These are phyloP conservation scores for Puccinia triticina DNA, from an alignment of 1,284 basidiomycete species.

Conservation along the genomic window DNA sequence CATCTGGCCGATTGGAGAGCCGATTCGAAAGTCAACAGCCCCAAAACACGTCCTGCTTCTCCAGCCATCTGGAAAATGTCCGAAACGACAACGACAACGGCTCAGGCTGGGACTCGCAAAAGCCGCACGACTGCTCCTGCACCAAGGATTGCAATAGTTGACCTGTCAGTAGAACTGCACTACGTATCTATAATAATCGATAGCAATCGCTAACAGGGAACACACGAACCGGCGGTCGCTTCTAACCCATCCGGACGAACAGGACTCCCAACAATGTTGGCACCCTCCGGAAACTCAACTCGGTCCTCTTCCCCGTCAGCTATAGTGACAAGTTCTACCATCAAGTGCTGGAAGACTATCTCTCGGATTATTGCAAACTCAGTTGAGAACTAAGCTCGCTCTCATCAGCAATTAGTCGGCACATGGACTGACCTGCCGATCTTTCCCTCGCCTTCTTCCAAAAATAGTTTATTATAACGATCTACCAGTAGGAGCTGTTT, in stretches of 20 bases:
- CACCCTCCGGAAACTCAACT: slow-evolving; percentile 38
- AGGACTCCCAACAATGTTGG: slow-evolving; percentile 45
- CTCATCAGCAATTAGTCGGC: background rate
- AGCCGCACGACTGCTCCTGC: background rate
- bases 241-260: background rate
- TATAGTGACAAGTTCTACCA: slow-evolving; percentile 45
- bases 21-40: no score
- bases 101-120: background rate
- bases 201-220: background rate
- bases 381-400: background rate
- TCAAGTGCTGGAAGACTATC: slow-evolving; percentile 31
- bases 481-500: slow-evolving; percentile 46
- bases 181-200: background rate
- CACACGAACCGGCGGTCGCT: background rate
- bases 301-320: slow-evolving; percentile 47
- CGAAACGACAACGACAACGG: slow-evolving; percentile 5
- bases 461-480: slow-evolving; percentile 48
- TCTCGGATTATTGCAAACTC: slow-evolving; percentile 48
- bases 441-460: background rate
- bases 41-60: background rate
- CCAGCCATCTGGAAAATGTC: background rate
- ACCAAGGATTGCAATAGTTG: slow-evolving; percentile 17
- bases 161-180: background rate
- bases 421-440: background rate
- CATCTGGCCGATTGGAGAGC: no score